Conservation (phyloP, 345 rosid species). For the Litchi chinensis region DNA sequence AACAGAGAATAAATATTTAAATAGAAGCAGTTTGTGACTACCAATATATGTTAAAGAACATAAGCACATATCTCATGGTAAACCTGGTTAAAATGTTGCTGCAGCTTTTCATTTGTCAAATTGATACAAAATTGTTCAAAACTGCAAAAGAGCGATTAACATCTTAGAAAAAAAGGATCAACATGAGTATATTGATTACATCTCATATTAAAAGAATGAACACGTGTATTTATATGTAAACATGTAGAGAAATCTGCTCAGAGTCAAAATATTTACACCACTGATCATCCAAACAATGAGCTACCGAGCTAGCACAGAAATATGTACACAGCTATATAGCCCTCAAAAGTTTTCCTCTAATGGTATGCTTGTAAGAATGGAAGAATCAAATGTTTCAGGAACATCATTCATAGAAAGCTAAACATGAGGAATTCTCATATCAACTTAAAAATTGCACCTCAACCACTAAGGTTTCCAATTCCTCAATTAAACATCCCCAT, state of each 20-base stretch:
- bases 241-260: neutral
- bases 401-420: neutral
- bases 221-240: neutral
- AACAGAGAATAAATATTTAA: slow-evolving; percentile 28
- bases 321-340: neutral
- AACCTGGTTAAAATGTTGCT: slow-evolving; percentile 99
- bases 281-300: neutral
- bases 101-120: slow-evolving; percentile 97
- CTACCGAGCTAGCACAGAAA: neutral
- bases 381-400: neutral
- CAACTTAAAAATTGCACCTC: neutral
- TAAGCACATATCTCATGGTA: slow-evolving; percentile 23
- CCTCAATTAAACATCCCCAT: slow-evolving; percentile 6
- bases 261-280: neutral
- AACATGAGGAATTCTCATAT: neutral
- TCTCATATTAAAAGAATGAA: neutral
- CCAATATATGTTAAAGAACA: slow-evolving; percentile 2
- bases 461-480: neutral
- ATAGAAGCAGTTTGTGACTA: neutral
- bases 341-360: neutral
- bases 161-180: slow-evolving; percentile 18
- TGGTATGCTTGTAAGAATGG: slow-evolving; percentile 19
- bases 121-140: slow-evolving; percentile 99
- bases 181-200: neutral
- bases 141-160: slow-evolving; percentile 44